Base-by-base conservation (phyloP, 495 filamentous ascomycete species). In the Rusavskia elegans region DNA sequence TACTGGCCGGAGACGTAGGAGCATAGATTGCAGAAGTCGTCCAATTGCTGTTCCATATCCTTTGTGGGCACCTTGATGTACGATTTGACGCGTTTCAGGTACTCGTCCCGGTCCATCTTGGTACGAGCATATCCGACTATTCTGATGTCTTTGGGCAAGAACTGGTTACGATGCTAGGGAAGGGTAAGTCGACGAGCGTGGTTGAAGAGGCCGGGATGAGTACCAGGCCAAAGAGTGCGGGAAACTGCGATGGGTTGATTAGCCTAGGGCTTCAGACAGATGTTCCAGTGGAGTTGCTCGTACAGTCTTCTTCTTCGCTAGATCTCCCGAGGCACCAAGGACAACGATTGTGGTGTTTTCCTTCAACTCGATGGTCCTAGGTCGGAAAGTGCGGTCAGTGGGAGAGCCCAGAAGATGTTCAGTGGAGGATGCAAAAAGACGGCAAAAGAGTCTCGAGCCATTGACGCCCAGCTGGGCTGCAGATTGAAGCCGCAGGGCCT, bases 261-360 rank as follows among this genome's bases (percentile, higher is more conserved):
- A 72, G 66, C 50, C 56, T 25, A 54, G 56, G 36, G 57, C 73
- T 55, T 71, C 67, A 49, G 59, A 54, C 60, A 59, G 51, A 51
- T 17, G 57, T 49, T 16, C 60, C 49, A 30, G 36, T 27, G 45
- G 20, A 46, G 21, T 35, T n/a, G 7, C n/a, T 42, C 59, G 42
- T 53, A 95, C 89, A 19, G 92, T 98, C 79, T 98, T 98, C 82
- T 98, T 98, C 77, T 97, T 97, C 30, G 93, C 92, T 42, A 99
- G 76, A 75, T 99, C 92, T 52, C 92, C 92, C 17, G 93, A 97
- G 51, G 92, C 92, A 62, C 92, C 92, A 54, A 99, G 82, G 60
- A 99, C 92, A 55, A 99, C 81, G 67, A 99, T 94, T 64, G 92
- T 76, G 56, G 93, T 99, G 77, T 97, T 90, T 63, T 97, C 87